Conservation (phyloP, 805 yeast genomes). For the Kodamaea kaohsiungensis region DNA sequence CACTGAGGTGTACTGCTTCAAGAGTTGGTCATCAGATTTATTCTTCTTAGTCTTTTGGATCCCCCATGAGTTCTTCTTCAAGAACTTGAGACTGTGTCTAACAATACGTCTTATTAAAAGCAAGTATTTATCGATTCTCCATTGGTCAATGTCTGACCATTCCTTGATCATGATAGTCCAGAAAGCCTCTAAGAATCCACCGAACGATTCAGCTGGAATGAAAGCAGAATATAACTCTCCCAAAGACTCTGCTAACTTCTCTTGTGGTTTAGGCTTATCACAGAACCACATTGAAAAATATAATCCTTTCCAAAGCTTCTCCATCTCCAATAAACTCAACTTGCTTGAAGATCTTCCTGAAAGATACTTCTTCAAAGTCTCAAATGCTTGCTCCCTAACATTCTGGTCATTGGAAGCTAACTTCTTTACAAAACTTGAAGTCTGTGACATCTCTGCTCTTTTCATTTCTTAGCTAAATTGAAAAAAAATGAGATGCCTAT, state of each 20-base stretch:
- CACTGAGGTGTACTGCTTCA: conserved; percentile 47
- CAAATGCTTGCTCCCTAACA: conserved; percentile 73
- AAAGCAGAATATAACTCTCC: conserved; percentile 55
- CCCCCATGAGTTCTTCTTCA: conserved; percentile 58
- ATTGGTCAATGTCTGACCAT: conserved; percentile 82
- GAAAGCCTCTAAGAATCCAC: conserved; percentile 66
- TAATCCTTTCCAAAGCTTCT: conserved; percentile 95
- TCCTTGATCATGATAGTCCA: conserved; percentile 79
- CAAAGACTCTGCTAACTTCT: conserved; percentile 70
- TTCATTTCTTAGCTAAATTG: background rate
- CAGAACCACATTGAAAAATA: conserved; percentile 96
- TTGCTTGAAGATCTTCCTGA: conserved; percentile 39
- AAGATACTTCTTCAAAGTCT: conserved; percentile 60
- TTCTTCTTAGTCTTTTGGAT: conserved; percentile 44
- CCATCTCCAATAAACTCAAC: conserved; percentile 55
- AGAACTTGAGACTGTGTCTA: conserved; percentile 60
- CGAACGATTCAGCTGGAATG: conserved; percentile 44
- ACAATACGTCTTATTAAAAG: conserved; percentile 77
- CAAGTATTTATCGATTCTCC: conserved; percentile 86
- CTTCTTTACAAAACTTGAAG: conserved; percentile 69
- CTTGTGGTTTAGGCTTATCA: conserved; percentile 92
- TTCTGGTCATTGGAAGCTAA: conserved; percentile 81
- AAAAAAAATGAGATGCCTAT: background rate
- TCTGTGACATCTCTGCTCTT: conserved; percentile 20
- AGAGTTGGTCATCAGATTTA: conserved; percentile 34